Evolutionary conservation across 148 eudicot genomes (phyloP), one percentile per base, ranked within the genome.

Genomic region (Gaultheria prostrata): DNA sequence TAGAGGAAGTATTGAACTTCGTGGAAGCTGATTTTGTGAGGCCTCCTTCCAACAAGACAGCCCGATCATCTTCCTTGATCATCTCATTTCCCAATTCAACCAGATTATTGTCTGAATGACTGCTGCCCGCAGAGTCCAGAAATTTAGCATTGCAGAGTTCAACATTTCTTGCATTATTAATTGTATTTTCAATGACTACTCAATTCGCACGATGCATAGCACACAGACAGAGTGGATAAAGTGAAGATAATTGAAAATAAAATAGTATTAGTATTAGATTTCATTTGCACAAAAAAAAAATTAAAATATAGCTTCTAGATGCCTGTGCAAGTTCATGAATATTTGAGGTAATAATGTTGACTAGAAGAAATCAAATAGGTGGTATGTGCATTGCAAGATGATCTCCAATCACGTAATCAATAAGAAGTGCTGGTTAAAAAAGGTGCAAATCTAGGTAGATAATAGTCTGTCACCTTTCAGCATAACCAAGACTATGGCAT

Each of bases 31-130:
- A 89, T 87, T 90, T 95, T 80, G 94, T 54, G 82, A 97, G 93
- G 71, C 98, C 99, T 53, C 99, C 98, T 92, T 97, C 99, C 86
- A 97, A 87, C 86, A 97, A 87, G 50, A 91, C 90, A 76, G 91
- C 90, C 30, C 97, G 91, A 84, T 93, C 97, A 88, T 94, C 97
- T 82, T 95, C 98, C 89, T 95, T 93, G 70, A 80, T 85, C 80
- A 89, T 80, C 33, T 90, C 91, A 86, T 88, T 93, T 84, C 87
- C 98, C 86, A 95, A 84, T 88, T 95, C 98, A 87, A 82, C 93
- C 84, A 93, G 86, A 91, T 95, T 95, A 83, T 85, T 89, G 81
- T 97, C 98, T 51, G 98, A 92, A 86, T 97, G 99, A 84, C 99
- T 97, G 94, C 87, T 82, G 63, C 35, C 69, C 81, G 82, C 43